Percentiles rank a stretch among this genome's conserved stretches.
phyloP scores from a whole-genome alignment of 202 grass and related monocot genomes.

The Panicum virgatum region DNA sequence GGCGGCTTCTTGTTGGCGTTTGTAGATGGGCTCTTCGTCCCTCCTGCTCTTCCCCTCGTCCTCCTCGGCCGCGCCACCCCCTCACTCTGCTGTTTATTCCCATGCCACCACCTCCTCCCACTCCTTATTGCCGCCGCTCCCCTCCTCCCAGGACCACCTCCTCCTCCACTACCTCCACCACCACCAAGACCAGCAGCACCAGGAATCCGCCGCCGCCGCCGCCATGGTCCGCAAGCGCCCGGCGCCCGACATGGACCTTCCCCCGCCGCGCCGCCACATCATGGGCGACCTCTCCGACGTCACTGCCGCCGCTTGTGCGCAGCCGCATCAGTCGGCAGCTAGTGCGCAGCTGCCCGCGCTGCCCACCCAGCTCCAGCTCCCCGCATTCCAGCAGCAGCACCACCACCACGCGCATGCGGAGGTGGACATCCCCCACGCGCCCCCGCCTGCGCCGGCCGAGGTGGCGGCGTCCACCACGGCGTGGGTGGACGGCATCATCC shows the following conservation, averaged over 20 bases:
- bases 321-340: constrained; percentile 21
- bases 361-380: constrained; percentile 53
- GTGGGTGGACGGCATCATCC: constrained; percentile 88
- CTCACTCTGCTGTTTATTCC: constrained; percentile 11
- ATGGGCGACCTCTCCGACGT: constrained; percentile 42
- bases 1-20: constrained; percentile 79
- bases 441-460: constrained; percentile 12
- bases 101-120: constrained; percentile 26
- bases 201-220: neutral
- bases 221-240: constrained; percentile 92
- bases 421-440: constrained; percentile 31
- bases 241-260: constrained; percentile 59
- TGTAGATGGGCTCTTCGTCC: constrained; percentile 90
- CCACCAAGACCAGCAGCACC: constrained; percentile 51
- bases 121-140: constrained; percentile 37
- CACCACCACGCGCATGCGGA: neutral
- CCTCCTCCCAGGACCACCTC: constrained; percentile 9
- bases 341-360: constrained; percentile 51
- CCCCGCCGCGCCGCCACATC: constrained; percentile 47
- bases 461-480: constrained; percentile 45
- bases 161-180: constrained; percentile 55
- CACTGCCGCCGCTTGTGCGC: constrained; percentile 14
- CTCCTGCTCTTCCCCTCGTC: constrained; percentile 63
- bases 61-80: constrained; percentile 1
- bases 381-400: constrained; percentile 23